Evolutionary conservation across 257 asterid species (phyloP).

Genomic region (Solanum medicagineum): DNA sequence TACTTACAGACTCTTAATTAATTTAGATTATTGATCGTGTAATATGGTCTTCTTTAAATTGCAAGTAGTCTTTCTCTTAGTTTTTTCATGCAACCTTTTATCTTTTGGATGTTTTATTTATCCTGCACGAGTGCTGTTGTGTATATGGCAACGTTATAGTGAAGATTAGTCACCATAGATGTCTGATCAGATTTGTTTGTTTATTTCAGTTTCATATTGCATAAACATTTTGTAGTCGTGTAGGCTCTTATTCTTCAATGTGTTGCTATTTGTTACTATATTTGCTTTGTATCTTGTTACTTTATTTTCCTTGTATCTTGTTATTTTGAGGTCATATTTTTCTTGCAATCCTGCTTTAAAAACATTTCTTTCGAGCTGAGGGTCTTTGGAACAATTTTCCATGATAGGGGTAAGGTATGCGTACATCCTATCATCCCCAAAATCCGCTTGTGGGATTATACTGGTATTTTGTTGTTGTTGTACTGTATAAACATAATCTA

Average conservation of each 20-base stretch:
- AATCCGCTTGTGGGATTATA: neutral
- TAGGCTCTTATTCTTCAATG: neutral
- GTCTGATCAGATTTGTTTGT: neutral
- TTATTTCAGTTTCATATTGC: neutral
- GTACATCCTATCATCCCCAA: neutral
- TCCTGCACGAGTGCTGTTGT: neutral
- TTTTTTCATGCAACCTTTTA: neutral
- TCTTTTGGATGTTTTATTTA: neutral
- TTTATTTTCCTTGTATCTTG: neutral
- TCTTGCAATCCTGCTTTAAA: neutral
- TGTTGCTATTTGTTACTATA: neutral
- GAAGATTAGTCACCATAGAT: neutral
- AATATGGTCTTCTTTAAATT: neutral
- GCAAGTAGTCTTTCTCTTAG: neutral
- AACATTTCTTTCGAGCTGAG: neutral
- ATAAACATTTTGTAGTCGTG: neutral
- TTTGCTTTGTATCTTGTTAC: neutral
- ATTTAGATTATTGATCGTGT: neutral
- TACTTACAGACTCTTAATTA: neutral
- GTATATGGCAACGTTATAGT: neutral
- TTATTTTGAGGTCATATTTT: neutral
- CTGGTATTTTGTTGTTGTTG: neutral
- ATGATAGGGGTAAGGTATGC: neutral
- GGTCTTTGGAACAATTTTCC: neutral
- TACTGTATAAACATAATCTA: neutral